These are phyloP conservation scores for Mycena alexandri DNA, from an alignment of 768 basidiomycete species.

Conservation along the genomic window DNA sequence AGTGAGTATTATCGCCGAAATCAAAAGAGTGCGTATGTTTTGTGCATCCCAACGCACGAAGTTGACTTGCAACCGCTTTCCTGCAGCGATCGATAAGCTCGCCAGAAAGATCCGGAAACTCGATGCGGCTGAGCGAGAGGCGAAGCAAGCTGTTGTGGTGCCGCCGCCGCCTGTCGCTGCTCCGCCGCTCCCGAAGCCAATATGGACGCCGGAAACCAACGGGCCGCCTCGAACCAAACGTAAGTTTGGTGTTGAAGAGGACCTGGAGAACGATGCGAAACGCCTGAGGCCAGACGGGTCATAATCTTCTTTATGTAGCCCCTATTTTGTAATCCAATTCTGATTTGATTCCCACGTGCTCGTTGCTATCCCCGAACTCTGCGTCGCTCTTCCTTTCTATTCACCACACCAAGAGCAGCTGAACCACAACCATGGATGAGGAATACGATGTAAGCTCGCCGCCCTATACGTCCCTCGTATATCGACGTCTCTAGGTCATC, in stretches of 20 bases:
- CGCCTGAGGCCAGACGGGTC: slow-evolving; percentile 34
- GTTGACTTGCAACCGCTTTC: slow-evolving; percentile 14
- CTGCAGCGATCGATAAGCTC: slow-evolving; percentile 52
- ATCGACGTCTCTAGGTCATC: slow-evolving; percentile 69
- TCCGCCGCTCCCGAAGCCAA: slow-evolving; percentile 38
- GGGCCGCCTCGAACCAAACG: slow-evolving; percentile 49
- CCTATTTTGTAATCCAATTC: slow-evolving; percentile 16
- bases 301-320: slow-evolving; percentile 2
- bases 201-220: slow-evolving; percentile 42
- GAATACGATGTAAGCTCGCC: slow-evolving; percentile 86
- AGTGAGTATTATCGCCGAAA: slow-evolving; percentile 68
- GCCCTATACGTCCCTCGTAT: slow-evolving; percentile 12
- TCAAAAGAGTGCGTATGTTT: slow-evolving; percentile 57
- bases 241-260: slow-evolving; percentile 49
- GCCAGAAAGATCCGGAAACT: slow-evolving; percentile 53
- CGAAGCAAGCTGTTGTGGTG: slow-evolving; percentile 26
- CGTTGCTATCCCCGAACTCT: no score
- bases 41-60: background rate
- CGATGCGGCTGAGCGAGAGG: slow-evolving; percentile 40
- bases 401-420: slow-evolving; percentile 18
- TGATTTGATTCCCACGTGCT: slow-evolving; percentile 19
- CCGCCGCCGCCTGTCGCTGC: slow-evolving; percentile 4
- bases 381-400: no score
- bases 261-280: slow-evolving; percentile 40
- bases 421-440: slow-evolving; percentile 86